A percentile compares a stretch with the other conserved stretches of the same genome.
Evolutionary conservation across 495 filamentous ascomycete species (phyloP).

Genomic region (Trichoderma reesei): DNA sequence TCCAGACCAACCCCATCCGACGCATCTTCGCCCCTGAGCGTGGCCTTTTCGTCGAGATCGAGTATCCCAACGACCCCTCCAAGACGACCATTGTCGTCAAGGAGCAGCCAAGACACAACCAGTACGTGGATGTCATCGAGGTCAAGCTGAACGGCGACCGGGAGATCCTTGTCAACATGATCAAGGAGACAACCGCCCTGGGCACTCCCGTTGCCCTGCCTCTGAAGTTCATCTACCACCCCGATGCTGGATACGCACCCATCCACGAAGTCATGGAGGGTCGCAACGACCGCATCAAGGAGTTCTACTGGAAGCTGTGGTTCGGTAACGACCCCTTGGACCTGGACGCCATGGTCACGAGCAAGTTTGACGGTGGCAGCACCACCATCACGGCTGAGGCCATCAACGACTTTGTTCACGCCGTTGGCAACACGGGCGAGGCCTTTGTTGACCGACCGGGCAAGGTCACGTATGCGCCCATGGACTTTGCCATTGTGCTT

Average conservation of each 20-base stretch:
- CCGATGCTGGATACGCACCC: slow-evolving; percentile 87
- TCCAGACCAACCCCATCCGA: slow-evolving; percentile 92
- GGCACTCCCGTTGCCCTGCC: slow-evolving; percentile 69
- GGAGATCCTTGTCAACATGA: slow-evolving; percentile 75
- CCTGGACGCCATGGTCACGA: slow-evolving; percentile 72
- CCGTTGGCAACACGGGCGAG: slow-evolving; percentile 94
- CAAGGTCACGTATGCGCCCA: slow-evolving; percentile 89
- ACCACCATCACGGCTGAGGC: slow-evolving; percentile 78
- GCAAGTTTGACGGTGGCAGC: slow-evolving; percentile 79
- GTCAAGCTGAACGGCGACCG: slow-evolving; percentile 62
- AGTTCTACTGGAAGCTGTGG: slow-evolving; percentile 96
- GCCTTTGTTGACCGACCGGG: slow-evolving; percentile 97
- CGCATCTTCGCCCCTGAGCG: slow-evolving; percentile 76
- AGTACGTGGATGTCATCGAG: slow-evolving; percentile 75
- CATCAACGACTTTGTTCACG: slow-evolving; percentile 97
- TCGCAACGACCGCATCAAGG: slow-evolving; percentile 92
- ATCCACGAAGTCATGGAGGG: slow-evolving; percentile 91
- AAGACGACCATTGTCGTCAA: slow-evolving; percentile 75
- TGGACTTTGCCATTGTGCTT: slow-evolving; percentile 95
- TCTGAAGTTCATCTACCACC: slow-evolving; percentile 82
- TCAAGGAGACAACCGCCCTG: slow-evolving; percentile 79
- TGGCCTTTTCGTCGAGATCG: slow-evolving; percentile 82
- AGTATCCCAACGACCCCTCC: slow-evolving; percentile 62
- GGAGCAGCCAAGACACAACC: slow-evolving; percentile 48
- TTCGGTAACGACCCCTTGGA: slow-evolving; percentile 81